Conservation (phyloP, 768 basidiomycete genomes). For the Podaxis pistillaris region DNA sequence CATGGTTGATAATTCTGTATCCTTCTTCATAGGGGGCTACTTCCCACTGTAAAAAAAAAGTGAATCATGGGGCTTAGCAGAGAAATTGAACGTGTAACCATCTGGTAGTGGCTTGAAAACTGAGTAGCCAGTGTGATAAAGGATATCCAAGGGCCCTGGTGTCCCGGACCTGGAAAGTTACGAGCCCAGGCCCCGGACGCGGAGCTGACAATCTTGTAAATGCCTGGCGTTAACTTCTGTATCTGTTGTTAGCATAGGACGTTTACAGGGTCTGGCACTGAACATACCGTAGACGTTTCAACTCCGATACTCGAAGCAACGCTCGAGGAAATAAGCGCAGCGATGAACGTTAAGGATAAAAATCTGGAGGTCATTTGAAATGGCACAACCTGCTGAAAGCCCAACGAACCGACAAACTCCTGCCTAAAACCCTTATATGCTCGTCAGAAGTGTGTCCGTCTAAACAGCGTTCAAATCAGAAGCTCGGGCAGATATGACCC, state of each 20-base stretch:
- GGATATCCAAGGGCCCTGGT: constrained; percentile 7
- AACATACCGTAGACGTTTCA: not conserved
- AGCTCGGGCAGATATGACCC: too few species aligned
- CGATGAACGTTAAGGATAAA: not conserved
- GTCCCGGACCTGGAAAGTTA: constrained; percentile 6
- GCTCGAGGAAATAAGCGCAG: not conserved
- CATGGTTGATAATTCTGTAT: constrained; percentile 5
- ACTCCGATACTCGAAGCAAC: not conserved
- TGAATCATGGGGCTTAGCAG: not conserved
- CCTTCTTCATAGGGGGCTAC: constrained; percentile 1
- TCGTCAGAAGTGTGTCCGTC: too few species aligned
- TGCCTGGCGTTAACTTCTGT: not conserved
- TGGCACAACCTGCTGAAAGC: not conserved
- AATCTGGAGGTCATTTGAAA: not conserved
- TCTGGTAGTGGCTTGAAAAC: not conserved
- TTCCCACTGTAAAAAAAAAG: not conserved
- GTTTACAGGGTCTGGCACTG: too few species aligned
- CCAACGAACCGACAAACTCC: not conserved
- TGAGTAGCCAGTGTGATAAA: not conserved
- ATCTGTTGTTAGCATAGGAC: too few species aligned
- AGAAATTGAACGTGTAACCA: not conserved
- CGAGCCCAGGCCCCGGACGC: not conserved
- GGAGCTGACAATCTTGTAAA: constrained; percentile 2
- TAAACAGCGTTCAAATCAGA: too few species aligned
- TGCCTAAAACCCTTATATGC: not conserved